phyloP scores from a whole-genome alignment of 1,284 basidiomycete species.

The Sporisorium iseilematis-ciliati region DNA sequence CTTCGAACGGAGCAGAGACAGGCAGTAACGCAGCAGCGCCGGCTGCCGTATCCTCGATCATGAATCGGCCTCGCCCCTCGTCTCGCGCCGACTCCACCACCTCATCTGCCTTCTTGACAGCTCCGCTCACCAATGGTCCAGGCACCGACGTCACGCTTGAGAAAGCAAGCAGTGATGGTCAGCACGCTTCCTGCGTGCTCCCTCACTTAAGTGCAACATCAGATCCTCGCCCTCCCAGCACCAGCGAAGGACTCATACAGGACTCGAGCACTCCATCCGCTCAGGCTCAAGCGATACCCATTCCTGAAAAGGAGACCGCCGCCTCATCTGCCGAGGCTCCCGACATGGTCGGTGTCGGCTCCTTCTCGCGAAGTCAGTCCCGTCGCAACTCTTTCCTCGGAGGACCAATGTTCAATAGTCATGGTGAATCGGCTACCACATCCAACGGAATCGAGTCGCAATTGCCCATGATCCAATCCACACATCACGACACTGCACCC shows the following conservation, averaged over 20 bases:
- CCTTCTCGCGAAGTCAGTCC: slow-evolving; percentile 48
- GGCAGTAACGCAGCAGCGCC: background rate
- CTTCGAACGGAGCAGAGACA: background rate
- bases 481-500: slow-evolving; percentile 1
- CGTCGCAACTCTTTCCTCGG: slow-evolving; percentile 55
- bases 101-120: slow-evolving; percentile 23
- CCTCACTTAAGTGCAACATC: no score
- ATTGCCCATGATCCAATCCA: background rate
- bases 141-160: background rate
- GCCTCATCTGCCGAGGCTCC: background rate
- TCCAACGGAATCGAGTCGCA: slow-evolving; percentile 2
- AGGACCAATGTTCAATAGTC: slow-evolving; percentile 23
- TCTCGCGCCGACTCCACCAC: slow-evolving; percentile 30
- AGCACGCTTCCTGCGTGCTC: background rate
- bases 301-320: background rate
- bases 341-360: slow-evolving; percentile 59
- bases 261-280: background rate
- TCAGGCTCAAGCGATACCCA: slow-evolving; percentile 9
- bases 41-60: slow-evolving; percentile 8
- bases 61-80: slow-evolving; percentile 34
- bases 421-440: slow-evolving; percentile 4
- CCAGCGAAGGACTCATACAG: background rate
- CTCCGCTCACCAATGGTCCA: background rate
- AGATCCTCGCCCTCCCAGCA: background rate
- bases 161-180: background rate